Evolutionary conservation across 2,329 filamentous ascomycete species (phyloP), one percentile per base, ranked within the genome.

Genomic region (Colletotrichum limetticola): DNA sequence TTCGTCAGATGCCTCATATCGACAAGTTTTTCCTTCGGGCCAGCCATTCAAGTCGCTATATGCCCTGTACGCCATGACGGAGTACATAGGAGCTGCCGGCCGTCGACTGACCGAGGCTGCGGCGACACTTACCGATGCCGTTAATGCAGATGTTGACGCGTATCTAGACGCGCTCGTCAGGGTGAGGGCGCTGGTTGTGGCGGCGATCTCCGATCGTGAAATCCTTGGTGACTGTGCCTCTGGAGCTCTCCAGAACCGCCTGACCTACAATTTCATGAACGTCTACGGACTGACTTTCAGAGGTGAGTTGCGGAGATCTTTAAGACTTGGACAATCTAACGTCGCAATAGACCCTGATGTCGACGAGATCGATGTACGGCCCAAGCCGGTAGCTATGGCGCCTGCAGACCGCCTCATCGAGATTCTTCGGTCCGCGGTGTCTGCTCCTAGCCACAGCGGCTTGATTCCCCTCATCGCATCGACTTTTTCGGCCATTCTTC

Each of bases 21-120:
- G 83, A 12, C 87, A 92, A 12, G 83, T 95, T 1, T 95, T 97
- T 73, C 92, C 93, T 7, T 81, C 89, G 1, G 87, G 89, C 0
- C 91, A 93, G 71, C 92, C 92, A 2, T 95, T 91, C 84, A 93
- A 92, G 76, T 91, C 91, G 2, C 85, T 95, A 0, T 97, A 95
- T 79, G 92, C 92, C 3, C 82, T 95, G 1, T 88, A 92, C 78
- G 90, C 91, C 1, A 85, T 97, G 52, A 84, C 86, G 26, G 87
- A 91, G 67, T 92, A 91, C 78, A 85, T 95, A 52, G 83, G 85
- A 30, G 46, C 60, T 30, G 82, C 77, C 9, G 76, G 82, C 74
- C 83, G 84, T 79, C 83, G 77, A 76, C 77, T 74, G 62, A 74
- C 63, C 26, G 71, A 74, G n/a, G 46, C 37, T 24, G n/a, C 35